Evolutionary conservation across 129 eudicot genomes (phyloP).

Genomic region (Rutidosis leptorrhynchoides): DNA sequence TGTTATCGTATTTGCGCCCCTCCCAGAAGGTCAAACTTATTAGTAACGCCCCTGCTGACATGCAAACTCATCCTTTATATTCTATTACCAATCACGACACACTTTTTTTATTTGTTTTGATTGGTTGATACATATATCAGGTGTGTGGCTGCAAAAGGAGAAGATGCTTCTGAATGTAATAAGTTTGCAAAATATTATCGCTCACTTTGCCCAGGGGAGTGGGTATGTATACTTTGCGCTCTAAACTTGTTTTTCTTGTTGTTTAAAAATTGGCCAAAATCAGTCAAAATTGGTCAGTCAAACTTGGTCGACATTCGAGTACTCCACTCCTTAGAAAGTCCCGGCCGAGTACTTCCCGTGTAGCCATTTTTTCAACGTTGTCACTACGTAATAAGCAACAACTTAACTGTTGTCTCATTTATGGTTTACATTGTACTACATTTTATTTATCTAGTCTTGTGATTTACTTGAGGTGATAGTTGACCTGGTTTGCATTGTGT

Average conservation of each 20-base stretch:
- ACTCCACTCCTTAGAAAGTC: too few species aligned
- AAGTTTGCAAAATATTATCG: slow-evolving; percentile 95
- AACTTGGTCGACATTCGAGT: too few species aligned
- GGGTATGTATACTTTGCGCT: slow-evolving; percentile 49
- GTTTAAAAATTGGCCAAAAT: too few species aligned
- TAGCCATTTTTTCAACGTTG: neutral
- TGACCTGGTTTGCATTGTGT: neutral
- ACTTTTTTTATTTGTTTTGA: neutral
- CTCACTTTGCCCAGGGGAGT: slow-evolving; percentile 96
- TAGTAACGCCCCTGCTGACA: too few species aligned
- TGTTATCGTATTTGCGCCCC: too few species aligned
- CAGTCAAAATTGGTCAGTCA: too few species aligned
- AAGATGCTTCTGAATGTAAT: slow-evolving; percentile 86
- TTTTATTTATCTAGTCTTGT: neutral
- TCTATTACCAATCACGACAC: neutral
- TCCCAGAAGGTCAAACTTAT: too few species aligned
- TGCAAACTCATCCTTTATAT: neutral
- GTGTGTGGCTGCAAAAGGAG: slow-evolving; percentile 94
- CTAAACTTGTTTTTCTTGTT: neutral
- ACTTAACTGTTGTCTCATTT: neutral
- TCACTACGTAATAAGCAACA: neutral
- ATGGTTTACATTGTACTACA: too few species aligned
- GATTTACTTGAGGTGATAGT: neutral
- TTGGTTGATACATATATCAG: slow-evolving; percentile 28
- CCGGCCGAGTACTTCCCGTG: too few species aligned